Percentiles rank a stretch among this genome's conserved stretches.
Conservation (phyloP, 495 filamentous ascomycete species). For the Aspergillus coremiiformis region DNA sequence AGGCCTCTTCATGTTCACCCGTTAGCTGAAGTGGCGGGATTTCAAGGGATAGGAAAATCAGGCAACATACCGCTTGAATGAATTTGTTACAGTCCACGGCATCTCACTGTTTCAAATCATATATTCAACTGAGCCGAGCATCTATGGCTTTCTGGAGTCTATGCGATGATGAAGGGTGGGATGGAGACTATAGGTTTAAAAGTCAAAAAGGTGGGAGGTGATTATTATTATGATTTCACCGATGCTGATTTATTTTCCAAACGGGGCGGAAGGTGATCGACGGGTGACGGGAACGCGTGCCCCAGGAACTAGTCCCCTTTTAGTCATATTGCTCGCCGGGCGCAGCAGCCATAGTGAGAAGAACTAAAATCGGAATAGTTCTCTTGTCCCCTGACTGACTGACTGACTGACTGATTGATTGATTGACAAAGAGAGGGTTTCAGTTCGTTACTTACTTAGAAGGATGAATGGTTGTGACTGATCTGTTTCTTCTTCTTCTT, state of each 20-base stretch:
- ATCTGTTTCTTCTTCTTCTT: too few relatives aligned
- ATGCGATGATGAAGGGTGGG: constrained; percentile 3
- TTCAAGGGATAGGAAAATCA: neutral
- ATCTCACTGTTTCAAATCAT: constrained; percentile 31
- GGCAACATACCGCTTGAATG: constrained; percentile 44
- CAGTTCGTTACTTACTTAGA: neutral
- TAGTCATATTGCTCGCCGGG: constrained; percentile 20
- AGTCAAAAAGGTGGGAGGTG: neutral
- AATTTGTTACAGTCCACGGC: constrained; percentile 53
- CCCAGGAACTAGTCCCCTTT: constrained; percentile 19
- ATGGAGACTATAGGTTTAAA: neutral
- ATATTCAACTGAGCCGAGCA: constrained; percentile 16
- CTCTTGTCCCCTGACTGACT: neutral
- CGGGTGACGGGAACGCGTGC: constrained; percentile 22
- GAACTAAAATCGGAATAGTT: neutral
- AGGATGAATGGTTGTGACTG: too few relatives aligned
- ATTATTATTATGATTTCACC: constrained; percentile 3
- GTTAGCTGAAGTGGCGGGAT: neutral
- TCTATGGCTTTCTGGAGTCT: constrained; percentile 9
- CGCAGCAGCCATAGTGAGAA: neutral
- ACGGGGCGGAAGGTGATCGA: constrained; percentile 18
- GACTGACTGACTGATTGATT: too few relatives aligned
- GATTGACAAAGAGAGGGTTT: neutral
- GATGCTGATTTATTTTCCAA: constrained; percentile 20
- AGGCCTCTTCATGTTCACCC: constrained; percentile 31